Evolutionary conservation across 1,139 yeast species (phyloP), one percentile per base, ranked within the genome.

Genomic region (Magnusiomyces sp.): DNA sequence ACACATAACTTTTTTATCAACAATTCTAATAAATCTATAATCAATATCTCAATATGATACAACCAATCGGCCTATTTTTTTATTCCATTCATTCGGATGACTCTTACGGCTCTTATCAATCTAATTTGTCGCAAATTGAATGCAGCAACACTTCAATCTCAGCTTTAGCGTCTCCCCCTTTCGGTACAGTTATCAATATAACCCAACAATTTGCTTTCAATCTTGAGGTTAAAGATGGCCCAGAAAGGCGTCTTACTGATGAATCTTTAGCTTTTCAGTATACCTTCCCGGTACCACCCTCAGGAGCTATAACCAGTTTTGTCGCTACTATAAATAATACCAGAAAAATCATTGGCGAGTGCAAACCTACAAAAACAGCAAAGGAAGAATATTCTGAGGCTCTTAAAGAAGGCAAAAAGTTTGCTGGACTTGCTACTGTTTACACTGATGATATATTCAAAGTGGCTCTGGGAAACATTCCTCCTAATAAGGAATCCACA

Each of bases 221-320:
- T 16, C 19, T 31, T 31, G 40, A 17, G 19, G 7, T 17, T 38
- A 6, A 4, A 13, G 9, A 16, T 14, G 9, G 27, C 9, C 14
- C 6, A 9, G 23, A 38, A 9, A 9, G 10, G 14, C 7, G 9
- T 5, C 40, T 38, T n/a, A n/a, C n/a, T n/a, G n/a, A n/a, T 16
- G 19, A n/a, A 9, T 5, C 6, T 9, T n/a, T 14, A 9, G 4
- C 40, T 6, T 38, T 14, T 17, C 7, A 11, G n/a, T 38, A 38
- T 17, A 14, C 16, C 19, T 38, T 38, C 27, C 40, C 40, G 6
- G 11, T 5, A 16, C 14, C 40, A 5, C 7, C 48, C 2, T 40
- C 43, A 2, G 49, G 49, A 3, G 49, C 47, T 16, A 36, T 49
- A 7, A 34, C 43, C 5, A 6, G 36, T 5, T 49, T 46, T 37